These are phyloP conservation scores for Pichia kluyveri DNA, from an alignment of 805 yeast genomes.

Conservation along the genomic window DNA sequence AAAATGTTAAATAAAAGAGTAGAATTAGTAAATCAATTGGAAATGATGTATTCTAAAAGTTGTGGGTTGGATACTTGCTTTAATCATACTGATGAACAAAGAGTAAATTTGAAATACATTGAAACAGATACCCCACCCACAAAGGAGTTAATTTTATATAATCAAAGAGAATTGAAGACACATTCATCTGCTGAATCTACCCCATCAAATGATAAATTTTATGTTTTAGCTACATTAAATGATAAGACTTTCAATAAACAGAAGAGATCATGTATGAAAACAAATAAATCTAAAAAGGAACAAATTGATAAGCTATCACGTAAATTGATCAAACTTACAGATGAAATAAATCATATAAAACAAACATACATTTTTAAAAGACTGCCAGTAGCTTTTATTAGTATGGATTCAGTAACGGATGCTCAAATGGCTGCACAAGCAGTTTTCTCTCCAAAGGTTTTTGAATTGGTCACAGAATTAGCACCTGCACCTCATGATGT, in stretches of 20 bases:
- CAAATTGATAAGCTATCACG: conserved; percentile 28
- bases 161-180: neutral
- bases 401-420: conserved; percentile 88
- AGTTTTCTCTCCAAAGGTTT: conserved; percentile 80
- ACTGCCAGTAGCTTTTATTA: conserved; percentile 56
- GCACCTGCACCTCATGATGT: conserved; percentile 98
- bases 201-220: neutral
- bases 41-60: conserved; percentile 31
- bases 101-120: conserved; percentile 25
- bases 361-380: conserved; percentile 30
- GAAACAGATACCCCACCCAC: conserved; percentile 13
- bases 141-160: conserved; percentile 10
- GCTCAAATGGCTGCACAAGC: conserved; percentile 99
- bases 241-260: neutral
- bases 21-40: conserved; percentile 28
- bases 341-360: conserved; percentile 28
- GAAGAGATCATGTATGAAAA: neutral
- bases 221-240: neutral
- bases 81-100: conserved; percentile 12
- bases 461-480: conserved; percentile 68
- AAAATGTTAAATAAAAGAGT: conserved; percentile 29
- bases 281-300: conserved; percentile 16
- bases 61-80: conserved; percentile 35
- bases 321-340: conserved; percentile 30
- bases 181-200: neutral